Conservation (phyloP, 345 rosid genomes). For the Bruguiera gymnorhiza region DNA sequence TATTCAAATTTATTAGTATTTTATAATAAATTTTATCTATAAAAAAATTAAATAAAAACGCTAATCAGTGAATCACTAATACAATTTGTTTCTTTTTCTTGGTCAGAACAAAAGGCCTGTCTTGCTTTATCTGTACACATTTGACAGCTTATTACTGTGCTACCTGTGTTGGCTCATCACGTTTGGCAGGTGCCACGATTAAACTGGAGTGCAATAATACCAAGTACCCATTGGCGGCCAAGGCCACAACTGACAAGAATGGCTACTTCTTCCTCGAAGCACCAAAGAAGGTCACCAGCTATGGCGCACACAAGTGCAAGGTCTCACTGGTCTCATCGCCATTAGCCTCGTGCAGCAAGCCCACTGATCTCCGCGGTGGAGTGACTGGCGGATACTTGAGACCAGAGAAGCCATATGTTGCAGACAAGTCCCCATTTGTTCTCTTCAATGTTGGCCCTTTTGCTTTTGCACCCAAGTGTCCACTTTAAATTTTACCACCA, state of each 20-base stretch:
- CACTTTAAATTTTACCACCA: constrained; percentile 18
- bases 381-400: constrained; percentile 46
- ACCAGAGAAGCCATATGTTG: constrained; percentile 37
- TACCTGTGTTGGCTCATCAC: background rate
- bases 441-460: constrained; percentile 75
- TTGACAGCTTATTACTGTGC: background rate
- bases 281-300: constrained; percentile 70
- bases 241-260: constrained; percentile 60
- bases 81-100: no score
- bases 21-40: no score
- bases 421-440: constrained; percentile 34
- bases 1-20: no score
- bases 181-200: constrained; percentile 56
- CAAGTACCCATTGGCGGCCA: constrained; percentile 23
- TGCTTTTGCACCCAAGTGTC: constrained; percentile 75
- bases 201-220: constrained; percentile 70
- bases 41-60: no score
- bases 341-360: constrained; percentile 37
- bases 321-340: constrained; percentile 49
- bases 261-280: constrained; percentile 70
- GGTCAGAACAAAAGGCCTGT: no score
- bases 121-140: no score
- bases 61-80: no score
- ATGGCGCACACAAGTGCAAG: constrained; percentile 75
- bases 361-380: constrained; percentile 57